Percentiles rank a stretch among this genome's conserved stretches.
These are phyloP conservation scores for Collybia nuda DNA, from an alignment of 768 basidiomycete species.

Conservation along the genomic window DNA sequence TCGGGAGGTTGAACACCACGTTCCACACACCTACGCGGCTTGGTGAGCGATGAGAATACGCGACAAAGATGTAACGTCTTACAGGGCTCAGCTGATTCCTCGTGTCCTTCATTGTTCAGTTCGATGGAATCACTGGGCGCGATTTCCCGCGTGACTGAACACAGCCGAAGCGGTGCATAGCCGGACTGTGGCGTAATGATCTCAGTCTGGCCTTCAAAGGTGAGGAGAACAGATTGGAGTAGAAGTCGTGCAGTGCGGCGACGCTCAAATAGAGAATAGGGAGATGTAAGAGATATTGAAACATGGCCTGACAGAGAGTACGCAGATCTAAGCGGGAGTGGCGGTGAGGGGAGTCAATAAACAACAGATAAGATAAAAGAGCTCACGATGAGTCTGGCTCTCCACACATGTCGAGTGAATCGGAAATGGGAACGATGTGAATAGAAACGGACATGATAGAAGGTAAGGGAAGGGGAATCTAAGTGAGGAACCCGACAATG, in stretches of 20 bases:
- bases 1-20: constrained; percentile 73
- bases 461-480: constrained; percentile 13
- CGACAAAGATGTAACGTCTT: constrained; percentile 16
- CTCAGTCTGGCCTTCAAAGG: constrained; percentile 88
- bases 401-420: constrained; percentile 69
- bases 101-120: constrained; percentile 62
- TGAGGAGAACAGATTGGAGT: constrained; percentile 69
- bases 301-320: constrained; percentile 89
- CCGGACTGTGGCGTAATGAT: constrained; percentile 60
- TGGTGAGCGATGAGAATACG: constrained; percentile 4
- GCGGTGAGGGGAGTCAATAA: not conserved
- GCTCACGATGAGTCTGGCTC: constrained; percentile 63
- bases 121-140: constrained; percentile 52
- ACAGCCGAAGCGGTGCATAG: constrained; percentile 70
- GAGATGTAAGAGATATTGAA: constrained; percentile 58
- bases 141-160: constrained; percentile 64
- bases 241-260: constrained; percentile 49
- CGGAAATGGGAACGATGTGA: constrained; percentile 57
- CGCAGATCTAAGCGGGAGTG: constrained; percentile 54
- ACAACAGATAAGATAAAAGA: not conserved
- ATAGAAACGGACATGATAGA: constrained; percentile 64
- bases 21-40: constrained; percentile 55
- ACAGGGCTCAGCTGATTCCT: constrained; percentile 55
- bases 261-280: constrained; percentile 56
- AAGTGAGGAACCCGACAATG: constrained; percentile 12